Percentiles rank a stretch among this genome's conserved stretches.
Conservation (phyloP, 2,329 filamentous ascomycete species). For the Sporothrix brasiliensis region DNA sequence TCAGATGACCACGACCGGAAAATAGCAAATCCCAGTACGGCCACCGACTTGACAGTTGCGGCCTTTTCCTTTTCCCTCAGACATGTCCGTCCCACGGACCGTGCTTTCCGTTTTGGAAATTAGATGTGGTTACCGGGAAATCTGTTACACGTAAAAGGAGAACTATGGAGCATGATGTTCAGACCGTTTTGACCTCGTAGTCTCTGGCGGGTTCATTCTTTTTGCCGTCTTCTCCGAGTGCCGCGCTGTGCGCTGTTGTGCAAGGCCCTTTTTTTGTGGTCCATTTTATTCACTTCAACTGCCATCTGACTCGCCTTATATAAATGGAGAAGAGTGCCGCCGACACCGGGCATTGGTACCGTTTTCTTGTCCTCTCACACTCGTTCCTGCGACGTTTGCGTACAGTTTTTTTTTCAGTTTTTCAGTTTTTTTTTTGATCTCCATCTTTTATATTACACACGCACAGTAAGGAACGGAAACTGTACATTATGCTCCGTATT, state of each 20-base stretch:
- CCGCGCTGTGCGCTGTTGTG: conserved; percentile 15
- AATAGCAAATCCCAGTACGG: conserved; percentile 8
- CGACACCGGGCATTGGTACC: conserved; percentile 25
- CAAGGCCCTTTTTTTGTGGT: background rate
- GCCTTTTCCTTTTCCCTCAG: conserved; percentile 4
- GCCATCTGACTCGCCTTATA: background rate
- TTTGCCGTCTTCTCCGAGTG: conserved; percentile 12
- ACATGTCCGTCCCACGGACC: conserved; percentile 4
- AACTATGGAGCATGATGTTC: background rate
- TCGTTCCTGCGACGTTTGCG: background rate
- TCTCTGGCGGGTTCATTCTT: background rate
- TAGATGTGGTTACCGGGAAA: conserved; percentile 8
- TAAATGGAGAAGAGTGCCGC: conserved; percentile 1
- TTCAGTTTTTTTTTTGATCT: no score
- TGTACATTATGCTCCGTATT: background rate
- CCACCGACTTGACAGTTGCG: conserved; percentile 9
- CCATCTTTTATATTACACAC: no score
- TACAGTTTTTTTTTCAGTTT: no score
- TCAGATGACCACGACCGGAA: background rate
- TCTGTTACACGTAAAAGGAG: background rate
- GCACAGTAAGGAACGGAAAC: background rate
- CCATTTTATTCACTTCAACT: background rate
- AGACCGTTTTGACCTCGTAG: background rate
- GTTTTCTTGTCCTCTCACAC: background rate
- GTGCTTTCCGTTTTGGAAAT: conserved; percentile 16